Base-by-base conservation (phyloP, 345 rosid genomes). In the Populus pruinosa region DNA sequence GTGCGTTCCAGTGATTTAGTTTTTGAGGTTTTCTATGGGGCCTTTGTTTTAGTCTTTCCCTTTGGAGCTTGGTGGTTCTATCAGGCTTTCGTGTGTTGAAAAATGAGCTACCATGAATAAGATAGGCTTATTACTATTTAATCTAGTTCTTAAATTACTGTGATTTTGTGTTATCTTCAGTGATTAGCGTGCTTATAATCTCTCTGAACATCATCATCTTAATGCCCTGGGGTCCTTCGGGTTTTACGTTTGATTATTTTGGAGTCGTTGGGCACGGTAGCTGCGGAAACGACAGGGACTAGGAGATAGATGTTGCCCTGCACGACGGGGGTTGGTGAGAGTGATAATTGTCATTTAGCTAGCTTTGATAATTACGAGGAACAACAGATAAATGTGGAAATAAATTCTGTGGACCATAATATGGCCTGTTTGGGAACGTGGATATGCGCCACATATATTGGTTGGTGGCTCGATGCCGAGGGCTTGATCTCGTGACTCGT, bases 71-170 rank as follows among this genome's bases (percentile, higher is more conserved):
- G 61, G 78, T 73, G 67, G 82, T 76, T 47, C 55, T 35, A 23
- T 55, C 11, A 41, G 27, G 29, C 53, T 35, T 64, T 47, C 23
- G 49, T 56, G 78, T 76, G 16, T 55, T 75, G 64, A 49, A n/a
- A 31, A 23, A 33, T 23, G 56, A 77, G 59, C 85, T 75, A 2
- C 82, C 82, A 62, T 71, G 39, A 85, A 85, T 85, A 85, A 85
- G 83, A 76, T 71, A 44, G 67, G 66, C 44, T 41, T 62, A 0
- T 69, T 76, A 27, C 16, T 23, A 3, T 53, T 29, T 3, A 59
- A n/a, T 2, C n/a, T 3, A 53, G 59, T 53, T 53, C 9, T n/a
- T 56, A 8, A n/a, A n/a, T 56, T 56, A 23, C 27, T 43, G 14
- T 43, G 47, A 43, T 43, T 43, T 43, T 33, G 36, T 33, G 56